These are phyloP conservation scores for Flaveria sonorensis DNA, from an alignment of 129 eudicot species.

Conservation along the genomic window DNA sequence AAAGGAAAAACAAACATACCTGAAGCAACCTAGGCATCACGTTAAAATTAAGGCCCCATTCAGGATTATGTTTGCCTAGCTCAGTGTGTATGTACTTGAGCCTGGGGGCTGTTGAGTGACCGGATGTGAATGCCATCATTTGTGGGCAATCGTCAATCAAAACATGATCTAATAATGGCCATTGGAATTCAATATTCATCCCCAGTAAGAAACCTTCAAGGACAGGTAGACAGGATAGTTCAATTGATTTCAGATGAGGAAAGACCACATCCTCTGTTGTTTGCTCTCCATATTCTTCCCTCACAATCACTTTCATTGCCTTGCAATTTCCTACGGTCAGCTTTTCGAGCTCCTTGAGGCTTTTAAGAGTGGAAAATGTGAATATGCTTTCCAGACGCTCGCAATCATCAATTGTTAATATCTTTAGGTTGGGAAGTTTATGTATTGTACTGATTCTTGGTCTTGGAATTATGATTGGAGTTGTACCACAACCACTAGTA, in stretches of 20 bases:
- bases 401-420: not conserved
- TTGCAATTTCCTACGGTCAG: not conserved
- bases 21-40: not conserved
- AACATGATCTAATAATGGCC: not conserved
- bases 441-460: not conserved
- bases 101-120: not conserved
- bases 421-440: not conserved
- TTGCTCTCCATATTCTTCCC: not conserved
- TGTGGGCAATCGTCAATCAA: not conserved
- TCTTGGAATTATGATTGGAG: not conserved
- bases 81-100: not conserved
- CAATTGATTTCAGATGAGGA: not conserved
- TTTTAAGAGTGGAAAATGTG: slow-evolving; percentile 5
- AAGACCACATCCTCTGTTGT: not conserved
- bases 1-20: not conserved
- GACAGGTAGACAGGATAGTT: not conserved
- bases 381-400: not conserved
- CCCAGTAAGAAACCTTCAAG: not conserved
- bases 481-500: not conserved
- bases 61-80: not conserved
- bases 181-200: not conserved
- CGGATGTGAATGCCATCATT: not conserved
- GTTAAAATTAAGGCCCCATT: not conserved
- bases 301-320: not conserved
- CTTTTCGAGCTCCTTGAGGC: not conserved